Base-by-base conservation (phyloP, 768 basidiomycete genomes). In the Austroboletus festivus region DNA sequence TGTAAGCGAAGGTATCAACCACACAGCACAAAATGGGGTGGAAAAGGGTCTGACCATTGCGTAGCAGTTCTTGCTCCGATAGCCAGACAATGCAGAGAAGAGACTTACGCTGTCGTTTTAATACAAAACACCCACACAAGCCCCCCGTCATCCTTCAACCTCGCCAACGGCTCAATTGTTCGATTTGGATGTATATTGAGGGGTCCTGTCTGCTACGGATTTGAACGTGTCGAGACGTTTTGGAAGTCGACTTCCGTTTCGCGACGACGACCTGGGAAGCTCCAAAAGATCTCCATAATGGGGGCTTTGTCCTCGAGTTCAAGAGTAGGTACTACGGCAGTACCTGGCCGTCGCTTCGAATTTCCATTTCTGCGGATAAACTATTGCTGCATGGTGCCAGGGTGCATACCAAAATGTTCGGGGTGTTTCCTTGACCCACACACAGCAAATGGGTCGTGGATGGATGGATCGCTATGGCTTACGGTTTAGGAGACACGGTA, bases 1-100 rank as follows among this genome's bases (percentile, higher is more conserved):
- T 51, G 65, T 61, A 66, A 53, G 56, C 59, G 61, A 64, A 67
- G 65, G 61, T 18, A 38, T 56, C 48, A 50, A 58, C 56, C 57
- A 39, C 5, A 35, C 51, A 53, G 53, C 63, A 60, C 61, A 64
- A n/a, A 50, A 64, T 63, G 63, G 31, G 61, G 51, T 38, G 52
- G 52, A 54, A 62, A 46, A 46, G 53, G 52, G 62, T 56, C 60
- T 59, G 63, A 56, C 61, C 63, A 59, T 49, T 35, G 51, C 47
- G 59, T 59, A 64, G 60, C 51, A 52, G 48, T 47, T 51, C 19
- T 43, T 28, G 59, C 42, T 38, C 55, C 28, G 46, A 54, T 49
- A 46, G 46, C 24, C 38, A 26, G 38, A 18, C 37, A 21, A 44
- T 12, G n/a, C 34, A 30, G 22, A 20, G 50, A 30, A 26, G 35